Percentiles rank a stretch among this genome's conserved stretches.
Conservation (phyloP, 1,139 yeast genomes). For the Suhomyces yuchorum region DNA sequence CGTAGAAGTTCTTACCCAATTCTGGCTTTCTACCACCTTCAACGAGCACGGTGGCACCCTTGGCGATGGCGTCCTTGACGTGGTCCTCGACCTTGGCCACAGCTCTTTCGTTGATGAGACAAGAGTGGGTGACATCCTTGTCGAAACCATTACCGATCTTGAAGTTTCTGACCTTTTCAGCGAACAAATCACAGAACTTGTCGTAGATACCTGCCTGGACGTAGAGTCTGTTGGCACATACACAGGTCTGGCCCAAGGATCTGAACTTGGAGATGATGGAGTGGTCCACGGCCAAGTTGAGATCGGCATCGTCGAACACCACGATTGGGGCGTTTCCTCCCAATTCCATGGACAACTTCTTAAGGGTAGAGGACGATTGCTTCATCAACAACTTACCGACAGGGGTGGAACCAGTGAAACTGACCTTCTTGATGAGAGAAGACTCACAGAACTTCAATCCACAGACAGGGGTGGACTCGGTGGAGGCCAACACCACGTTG, state of each 20-base stretch:
- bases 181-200: constrained; percentile 53
- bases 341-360: constrained; percentile 81
- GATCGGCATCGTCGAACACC: constrained; percentile 80
- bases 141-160: constrained; percentile 77
- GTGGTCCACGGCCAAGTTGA: constrained; percentile 72
- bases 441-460: constrained; percentile 58
- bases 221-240: constrained; percentile 75
- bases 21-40: constrained; percentile 69
- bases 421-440: constrained; percentile 66
- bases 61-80: constrained; percentile 69
- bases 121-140: constrained; percentile 72
- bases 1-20: constrained; percentile 75
- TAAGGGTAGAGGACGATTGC: constrained; percentile 75
- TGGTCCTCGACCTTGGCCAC: constrained; percentile 70
- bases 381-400: constrained; percentile 81
- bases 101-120: constrained; percentile 70
- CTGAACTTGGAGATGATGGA: constrained; percentile 64
- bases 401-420: constrained; percentile 88
- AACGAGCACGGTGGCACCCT: constrained; percentile 66
- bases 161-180: constrained; percentile 54
- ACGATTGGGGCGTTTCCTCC: constrained; percentile 96
- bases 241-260: constrained; percentile 81
- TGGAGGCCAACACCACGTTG: constrained; percentile 42
- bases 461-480: constrained; percentile 36
- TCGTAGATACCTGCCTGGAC: constrained; percentile 67